A percentile compares a stretch with the other conserved stretches of the same genome.
These are phyloP conservation scores for Aspergillus avenaceus DNA, from an alignment of 495 filamentous ascomycete genomes.

Conservation along the genomic window DNA sequence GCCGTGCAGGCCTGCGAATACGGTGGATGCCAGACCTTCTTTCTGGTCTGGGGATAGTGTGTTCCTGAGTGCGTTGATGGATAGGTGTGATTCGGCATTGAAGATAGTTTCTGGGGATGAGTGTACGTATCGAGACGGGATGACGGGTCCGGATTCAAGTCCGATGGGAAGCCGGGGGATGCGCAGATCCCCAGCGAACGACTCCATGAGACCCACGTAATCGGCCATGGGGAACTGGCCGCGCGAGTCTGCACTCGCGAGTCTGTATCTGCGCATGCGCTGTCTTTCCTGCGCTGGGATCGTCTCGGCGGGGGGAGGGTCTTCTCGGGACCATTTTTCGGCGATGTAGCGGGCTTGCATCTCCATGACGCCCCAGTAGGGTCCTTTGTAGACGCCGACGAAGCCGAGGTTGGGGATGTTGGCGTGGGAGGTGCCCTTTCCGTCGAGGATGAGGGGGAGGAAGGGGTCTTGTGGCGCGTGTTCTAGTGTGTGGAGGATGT, in stretches of 20 bases:
- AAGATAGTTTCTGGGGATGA: background rate
- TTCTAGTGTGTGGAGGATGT: constrained; percentile 53
- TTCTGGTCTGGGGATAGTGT: constrained; percentile 7
- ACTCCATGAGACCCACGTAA: constrained; percentile 74
- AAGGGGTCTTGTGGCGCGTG: constrained; percentile 51
- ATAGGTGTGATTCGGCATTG: constrained; percentile 3
- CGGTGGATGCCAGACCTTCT: no score
- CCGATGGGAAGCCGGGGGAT: constrained; percentile 21
- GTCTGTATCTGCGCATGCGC: constrained; percentile 22
- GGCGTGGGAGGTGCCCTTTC: constrained; percentile 58
- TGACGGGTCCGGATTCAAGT: constrained; percentile 28
- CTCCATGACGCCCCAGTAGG: constrained; percentile 85
- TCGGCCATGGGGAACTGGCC: constrained; percentile 79
- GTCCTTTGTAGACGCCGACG: constrained; percentile 80
- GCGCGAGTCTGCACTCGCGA: constrained; percentile 31
- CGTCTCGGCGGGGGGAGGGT: no score
- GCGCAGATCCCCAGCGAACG: constrained; percentile 53
- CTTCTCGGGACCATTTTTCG: constrained; percentile 35
- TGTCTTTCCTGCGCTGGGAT: constrained; percentile 21
- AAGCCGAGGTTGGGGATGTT: constrained; percentile 66
- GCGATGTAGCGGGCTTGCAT: constrained; percentile 73
- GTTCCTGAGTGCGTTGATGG: constrained; percentile 19
- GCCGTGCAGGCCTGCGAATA: no score
- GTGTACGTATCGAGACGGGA: constrained; percentile 34
- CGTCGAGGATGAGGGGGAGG: constrained; percentile 65